A percentile compares a stretch with the other conserved stretches of the same genome.
These are phyloP conservation scores for Aspergillus eucalypticola DNA, from an alignment of 2,329 filamentous ascomycete species.

Conservation along the genomic window DNA sequence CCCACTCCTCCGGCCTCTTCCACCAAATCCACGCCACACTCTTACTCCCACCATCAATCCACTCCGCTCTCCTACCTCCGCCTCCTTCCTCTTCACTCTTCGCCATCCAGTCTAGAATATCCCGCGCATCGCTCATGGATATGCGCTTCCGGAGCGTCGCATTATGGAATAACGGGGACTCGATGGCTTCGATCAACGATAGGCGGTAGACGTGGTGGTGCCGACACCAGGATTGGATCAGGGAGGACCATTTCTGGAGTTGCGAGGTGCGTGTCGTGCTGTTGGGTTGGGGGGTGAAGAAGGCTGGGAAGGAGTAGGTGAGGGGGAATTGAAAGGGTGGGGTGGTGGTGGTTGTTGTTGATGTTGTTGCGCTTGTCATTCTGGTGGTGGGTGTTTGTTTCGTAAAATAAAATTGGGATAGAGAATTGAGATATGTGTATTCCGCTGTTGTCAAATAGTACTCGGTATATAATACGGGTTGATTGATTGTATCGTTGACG, in stretches of 20 bases:
- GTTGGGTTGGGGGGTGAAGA: constrained; percentile 52
- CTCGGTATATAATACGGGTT: no score
- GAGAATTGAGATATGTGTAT: neutral
- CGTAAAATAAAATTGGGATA: rapidly evolving
- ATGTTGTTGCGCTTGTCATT: neutral
- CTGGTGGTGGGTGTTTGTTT: neutral
- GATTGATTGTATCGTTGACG: no score
- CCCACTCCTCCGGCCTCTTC: constrained; percentile 89
- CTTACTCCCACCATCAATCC: constrained; percentile 54
- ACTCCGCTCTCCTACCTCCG: constrained; percentile 59
- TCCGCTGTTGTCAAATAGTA: neutral
- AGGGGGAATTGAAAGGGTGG: constrained; percentile 42
- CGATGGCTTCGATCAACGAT: constrained; percentile 62
- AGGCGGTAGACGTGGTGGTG: constrained; percentile 76
- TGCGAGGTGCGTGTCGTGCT: constrained; percentile 46
- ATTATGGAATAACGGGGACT: constrained; percentile 61
- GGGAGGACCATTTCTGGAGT: constrained; percentile 80
- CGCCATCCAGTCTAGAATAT: constrained; percentile 59
- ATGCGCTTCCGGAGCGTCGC: constrained; percentile 46
- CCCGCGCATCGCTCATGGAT: constrained; percentile 53
- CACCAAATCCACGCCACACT: constrained; percentile 77
- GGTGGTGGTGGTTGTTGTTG: constrained; percentile 11
- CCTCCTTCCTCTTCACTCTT: constrained; percentile 44
- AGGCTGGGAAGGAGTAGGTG: constrained; percentile 55
- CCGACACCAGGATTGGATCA: constrained; percentile 81